These are phyloP conservation scores for Clarireedia monteithiana DNA, from an alignment of 2,329 filamentous ascomycete genomes.

Conservation along the genomic window DNA sequence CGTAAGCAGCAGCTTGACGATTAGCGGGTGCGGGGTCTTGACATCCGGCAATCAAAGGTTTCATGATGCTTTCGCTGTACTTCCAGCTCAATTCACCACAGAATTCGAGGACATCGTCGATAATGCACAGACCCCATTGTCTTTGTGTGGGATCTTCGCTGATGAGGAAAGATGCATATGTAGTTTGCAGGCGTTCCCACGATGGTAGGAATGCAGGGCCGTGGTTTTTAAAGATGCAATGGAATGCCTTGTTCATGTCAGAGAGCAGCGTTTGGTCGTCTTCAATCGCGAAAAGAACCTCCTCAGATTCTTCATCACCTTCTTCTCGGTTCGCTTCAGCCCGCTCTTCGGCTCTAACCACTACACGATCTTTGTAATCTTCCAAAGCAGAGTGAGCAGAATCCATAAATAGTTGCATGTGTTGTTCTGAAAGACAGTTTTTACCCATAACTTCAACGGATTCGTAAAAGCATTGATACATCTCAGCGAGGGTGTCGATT, in stretches of 20 bases:
- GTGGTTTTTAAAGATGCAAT: conserved; percentile 97
- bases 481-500: conserved; percentile 92
- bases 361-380: conserved; percentile 86
- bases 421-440: conserved; percentile 65
- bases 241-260: conserved; percentile 99
- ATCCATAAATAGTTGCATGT: conserved; percentile 84
- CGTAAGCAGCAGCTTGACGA: conserved; percentile 91
- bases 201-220: conserved; percentile 73
- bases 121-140: conserved; percentile 98
- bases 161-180: conserved; percentile 78
- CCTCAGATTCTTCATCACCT: conserved; percentile 82
- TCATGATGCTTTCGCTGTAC: conserved; percentile 78
- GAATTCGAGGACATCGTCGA: conserved; percentile 97
- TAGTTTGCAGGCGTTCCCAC: conserved; percentile 79
- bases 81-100: conserved; percentile 82
- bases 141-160: conserved; percentile 82
- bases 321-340: conserved; percentile 69
- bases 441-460: conserved; percentile 90
- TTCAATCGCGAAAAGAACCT: conserved; percentile 83
- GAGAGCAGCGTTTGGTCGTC: conserved; percentile 94
- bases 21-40: conserved; percentile 82
- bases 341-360: conserved; percentile 74
- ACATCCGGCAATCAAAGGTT: conserved; percentile 81
- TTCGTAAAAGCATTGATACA: conserved; percentile 99
- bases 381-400: conserved; percentile 78